phyloP scores from a whole-genome alignment of 257 asterid species.

The Echites panduratus region DNA sequence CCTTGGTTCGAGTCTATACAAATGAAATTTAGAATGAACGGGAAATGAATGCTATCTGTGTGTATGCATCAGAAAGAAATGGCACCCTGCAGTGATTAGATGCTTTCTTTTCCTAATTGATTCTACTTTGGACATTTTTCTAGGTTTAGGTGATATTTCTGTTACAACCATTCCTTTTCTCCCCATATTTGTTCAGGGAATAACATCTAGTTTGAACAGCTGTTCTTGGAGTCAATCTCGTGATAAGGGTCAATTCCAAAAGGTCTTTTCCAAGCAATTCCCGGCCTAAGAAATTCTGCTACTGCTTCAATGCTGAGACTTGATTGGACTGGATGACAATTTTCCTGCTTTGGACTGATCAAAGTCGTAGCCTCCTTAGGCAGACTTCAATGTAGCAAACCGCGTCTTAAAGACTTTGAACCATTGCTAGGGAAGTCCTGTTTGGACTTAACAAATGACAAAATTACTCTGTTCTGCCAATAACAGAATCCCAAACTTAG shows the following conservation, averaged over 20 bases:
- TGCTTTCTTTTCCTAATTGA: background rate
- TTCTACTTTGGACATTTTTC: background rate
- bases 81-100: too few relatives aligned
- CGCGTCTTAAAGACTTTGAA: background rate
- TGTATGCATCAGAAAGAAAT: too few relatives aligned
- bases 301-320: background rate
- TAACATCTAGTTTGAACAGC: background rate
- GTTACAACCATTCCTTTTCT: background rate
- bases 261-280: background rate
- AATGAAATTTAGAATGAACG: too few relatives aligned
- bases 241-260: background rate
- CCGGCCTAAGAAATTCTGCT: background rate
- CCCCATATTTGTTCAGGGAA: background rate
- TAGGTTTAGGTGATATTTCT: background rate
- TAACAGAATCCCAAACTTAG: background rate
- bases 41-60: too few relatives aligned
- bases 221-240: background rate
- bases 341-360: background rate
- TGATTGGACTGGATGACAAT: background rate
- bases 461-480: background rate
- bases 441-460: background rate
- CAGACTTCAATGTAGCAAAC: background rate
- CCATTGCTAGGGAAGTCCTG: background rate
- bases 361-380: background rate
- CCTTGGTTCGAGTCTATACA: too few relatives aligned